Percentiles rank a stretch among this genome's conserved stretches.
phyloP scores from a whole-genome alignment of 202 grass and related monocot genomes.

The Eragrostis tef region DNA sequence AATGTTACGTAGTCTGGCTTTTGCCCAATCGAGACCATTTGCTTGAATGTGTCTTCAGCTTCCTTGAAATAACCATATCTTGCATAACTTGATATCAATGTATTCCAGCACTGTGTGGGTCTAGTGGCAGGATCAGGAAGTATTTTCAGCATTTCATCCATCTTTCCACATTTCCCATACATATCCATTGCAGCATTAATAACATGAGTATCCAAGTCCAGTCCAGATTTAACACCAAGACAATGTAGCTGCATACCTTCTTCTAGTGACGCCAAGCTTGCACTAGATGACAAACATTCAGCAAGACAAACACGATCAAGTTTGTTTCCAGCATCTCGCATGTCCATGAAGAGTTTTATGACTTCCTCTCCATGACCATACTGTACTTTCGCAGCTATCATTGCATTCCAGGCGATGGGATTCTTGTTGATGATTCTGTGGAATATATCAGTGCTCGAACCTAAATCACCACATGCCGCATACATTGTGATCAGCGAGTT shows the following conservation, averaged over 20 bases:
- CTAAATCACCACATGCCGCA: slow-evolving; percentile 69
- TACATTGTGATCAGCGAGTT: slow-evolving; percentile 89
- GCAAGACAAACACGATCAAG: slow-evolving; percentile 68
- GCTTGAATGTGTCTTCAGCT: slow-evolving; percentile 74
- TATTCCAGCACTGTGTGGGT: slow-evolving; percentile 78
- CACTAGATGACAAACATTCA: slow-evolving; percentile 64
- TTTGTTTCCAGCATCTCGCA: slow-evolving; percentile 57
- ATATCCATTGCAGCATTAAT: slow-evolving; percentile 87
- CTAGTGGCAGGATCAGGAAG: slow-evolving; percentile 56
- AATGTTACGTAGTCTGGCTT: slow-evolving; percentile 81
- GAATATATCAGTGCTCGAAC: slow-evolving; percentile 71
- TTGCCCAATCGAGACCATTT: slow-evolving; percentile 58
- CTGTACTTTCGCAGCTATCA: slow-evolving; percentile 68
- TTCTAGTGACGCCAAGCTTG: slow-evolving; percentile 78
- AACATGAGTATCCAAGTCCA: slow-evolving; percentile 61
- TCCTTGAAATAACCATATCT: slow-evolving; percentile 68
- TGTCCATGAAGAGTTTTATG: slow-evolving; percentile 64
- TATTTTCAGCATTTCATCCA: slow-evolving; percentile 67
- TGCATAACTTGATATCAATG: slow-evolving; percentile 78
- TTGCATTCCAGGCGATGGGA: slow-evolving; percentile 71
- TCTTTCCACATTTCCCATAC: slow-evolving; percentile 86
- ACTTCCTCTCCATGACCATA: slow-evolving; percentile 73
- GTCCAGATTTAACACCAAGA: slow-evolving; percentile 66
- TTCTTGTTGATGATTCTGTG: slow-evolving; percentile 52
- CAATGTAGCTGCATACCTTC: slow-evolving; percentile 86